phyloP scores from a whole-genome alignment of 192 early-diverging fungal species.

The Allomyces macrogynus region DNA sequence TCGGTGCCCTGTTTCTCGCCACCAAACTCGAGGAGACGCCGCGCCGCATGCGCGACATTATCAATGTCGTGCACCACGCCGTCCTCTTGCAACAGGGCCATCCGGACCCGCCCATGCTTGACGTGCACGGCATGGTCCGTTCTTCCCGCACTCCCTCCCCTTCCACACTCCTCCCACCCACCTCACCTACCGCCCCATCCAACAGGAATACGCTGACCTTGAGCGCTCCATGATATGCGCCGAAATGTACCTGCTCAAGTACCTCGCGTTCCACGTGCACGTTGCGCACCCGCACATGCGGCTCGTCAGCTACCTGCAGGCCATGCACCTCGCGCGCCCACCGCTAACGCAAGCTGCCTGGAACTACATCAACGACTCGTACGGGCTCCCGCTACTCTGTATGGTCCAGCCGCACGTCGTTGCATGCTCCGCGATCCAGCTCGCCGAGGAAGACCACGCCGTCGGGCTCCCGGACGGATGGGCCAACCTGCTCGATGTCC shows the following conservation, averaged over 20 bases:
- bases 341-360: slow-evolving; percentile 67
- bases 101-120: slow-evolving; percentile 24
- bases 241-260: slow-evolving; percentile 74
- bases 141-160: neutral
- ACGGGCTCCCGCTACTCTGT: neutral
- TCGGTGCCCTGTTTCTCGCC: slow-evolving; percentile 54
- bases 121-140: slow-evolving; percentile 30
- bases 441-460: too few relatives aligned
- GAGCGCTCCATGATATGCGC: slow-evolving; percentile 58
- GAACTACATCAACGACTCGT: slow-evolving; percentile 88
- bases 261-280: slow-evolving; percentile 85
- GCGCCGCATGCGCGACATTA: slow-evolving; percentile 53
- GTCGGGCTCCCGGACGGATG: too few relatives aligned
- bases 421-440: too few relatives aligned
- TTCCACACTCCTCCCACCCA: neutral
- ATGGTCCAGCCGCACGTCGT: too few relatives aligned
- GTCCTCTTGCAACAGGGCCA: slow-evolving; percentile 30
- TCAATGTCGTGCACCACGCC: slow-evolving; percentile 58
- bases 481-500: too few relatives aligned
- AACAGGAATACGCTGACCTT: slow-evolving; percentile 47
- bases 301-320: slow-evolving; percentile 79
- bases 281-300: slow-evolving; percentile 90
- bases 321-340: slow-evolving; percentile 53
- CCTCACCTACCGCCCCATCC: neutral
- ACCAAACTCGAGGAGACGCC: slow-evolving; percentile 67